Percentiles rank a stretch among this genome's conserved stretches.
Conservation (phyloP, 805 yeast genomes). For the Saccharomycopsis oosterbeekiorum region DNA sequence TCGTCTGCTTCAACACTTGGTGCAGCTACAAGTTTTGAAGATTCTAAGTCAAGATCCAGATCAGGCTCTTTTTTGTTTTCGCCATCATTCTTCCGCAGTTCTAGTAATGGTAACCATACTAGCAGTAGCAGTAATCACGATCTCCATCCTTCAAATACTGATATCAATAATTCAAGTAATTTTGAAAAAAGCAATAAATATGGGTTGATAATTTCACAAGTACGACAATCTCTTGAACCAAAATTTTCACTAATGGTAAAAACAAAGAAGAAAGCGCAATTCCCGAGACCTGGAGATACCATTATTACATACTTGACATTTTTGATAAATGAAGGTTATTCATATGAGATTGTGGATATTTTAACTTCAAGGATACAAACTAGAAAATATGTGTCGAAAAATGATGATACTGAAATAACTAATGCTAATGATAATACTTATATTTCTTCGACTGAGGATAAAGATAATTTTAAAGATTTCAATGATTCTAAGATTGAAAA, state of each 20-base stretch:
- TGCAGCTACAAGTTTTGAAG: neutral
- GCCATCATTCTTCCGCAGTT: neutral
- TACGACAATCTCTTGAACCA: neutral
- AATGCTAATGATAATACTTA: neutral
- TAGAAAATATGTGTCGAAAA: conserved; percentile 1
- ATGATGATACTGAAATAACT: neutral
- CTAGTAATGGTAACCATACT: neutral
- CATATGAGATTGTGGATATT: conserved; percentile 15
- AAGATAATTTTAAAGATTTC: neutral
- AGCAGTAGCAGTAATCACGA: neutral
- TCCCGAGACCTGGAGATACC: conserved; percentile 11
- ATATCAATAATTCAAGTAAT: neutral
- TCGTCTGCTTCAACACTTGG: neutral
- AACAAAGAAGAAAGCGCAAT: neutral
- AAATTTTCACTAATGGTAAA: neutral
- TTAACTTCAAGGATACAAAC: conserved; percentile 11
- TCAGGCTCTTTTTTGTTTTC: neutral
- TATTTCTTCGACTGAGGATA: neutral
- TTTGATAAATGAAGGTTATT: conserved; percentile 12
- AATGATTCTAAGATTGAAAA: neutral
- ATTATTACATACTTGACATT: conserved; percentile 1
- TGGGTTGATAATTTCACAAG: neutral
- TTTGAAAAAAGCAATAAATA: neutral
- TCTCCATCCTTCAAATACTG: neutral
- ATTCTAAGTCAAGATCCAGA: neutral